Evolutionary conservation across 208 protist species (phyloP).

Genomic region (Wallacemonas sp.): DNA sequence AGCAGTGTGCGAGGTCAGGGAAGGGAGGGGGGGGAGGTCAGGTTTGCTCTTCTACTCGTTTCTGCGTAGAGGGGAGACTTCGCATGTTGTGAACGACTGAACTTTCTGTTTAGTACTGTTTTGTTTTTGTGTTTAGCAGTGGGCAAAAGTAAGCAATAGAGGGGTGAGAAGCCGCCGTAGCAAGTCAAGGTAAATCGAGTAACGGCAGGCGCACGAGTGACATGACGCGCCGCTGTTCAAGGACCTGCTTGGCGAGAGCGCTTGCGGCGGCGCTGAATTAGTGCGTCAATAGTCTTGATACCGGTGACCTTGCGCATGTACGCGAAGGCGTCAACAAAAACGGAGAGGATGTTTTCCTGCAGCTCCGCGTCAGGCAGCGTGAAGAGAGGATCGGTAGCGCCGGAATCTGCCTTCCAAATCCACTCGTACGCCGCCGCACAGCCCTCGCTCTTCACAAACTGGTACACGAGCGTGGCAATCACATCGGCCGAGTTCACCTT

Average conservation of each 20-base stretch:
- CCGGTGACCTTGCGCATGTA: constrained; percentile 72
- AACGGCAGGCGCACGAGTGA: too few relatives aligned
- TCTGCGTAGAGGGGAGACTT: too few relatives aligned
- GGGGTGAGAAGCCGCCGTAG: too few relatives aligned
- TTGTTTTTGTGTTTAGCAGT: too few relatives aligned
- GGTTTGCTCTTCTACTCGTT: too few relatives aligned
- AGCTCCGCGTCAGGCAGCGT: constrained; percentile 35
- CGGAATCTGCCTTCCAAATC: constrained; percentile 3
- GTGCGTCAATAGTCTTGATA: constrained; percentile 61
- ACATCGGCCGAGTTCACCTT: constrained; percentile 46
- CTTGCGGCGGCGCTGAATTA: constrained; percentile 61
- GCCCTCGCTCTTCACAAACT: constrained; percentile 23
- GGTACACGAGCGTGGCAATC: constrained; percentile 28
- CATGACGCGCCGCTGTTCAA: background rate
- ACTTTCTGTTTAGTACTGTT: too few relatives aligned
- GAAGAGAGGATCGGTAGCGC: constrained; percentile 17
- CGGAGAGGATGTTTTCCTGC: constrained; percentile 60
- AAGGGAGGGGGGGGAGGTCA: too few relatives aligned
- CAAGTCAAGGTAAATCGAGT: too few relatives aligned
- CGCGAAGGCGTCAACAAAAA: constrained; percentile 78
- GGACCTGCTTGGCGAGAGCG: constrained; percentile 24
- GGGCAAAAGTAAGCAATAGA: too few relatives aligned
- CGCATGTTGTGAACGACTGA: too few relatives aligned
- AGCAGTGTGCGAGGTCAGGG: too few relatives aligned
- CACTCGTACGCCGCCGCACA: constrained; percentile 9